phyloP scores from a whole-genome alignment of 208 protist genomes.

The Leishmania lainsoni region DNA sequence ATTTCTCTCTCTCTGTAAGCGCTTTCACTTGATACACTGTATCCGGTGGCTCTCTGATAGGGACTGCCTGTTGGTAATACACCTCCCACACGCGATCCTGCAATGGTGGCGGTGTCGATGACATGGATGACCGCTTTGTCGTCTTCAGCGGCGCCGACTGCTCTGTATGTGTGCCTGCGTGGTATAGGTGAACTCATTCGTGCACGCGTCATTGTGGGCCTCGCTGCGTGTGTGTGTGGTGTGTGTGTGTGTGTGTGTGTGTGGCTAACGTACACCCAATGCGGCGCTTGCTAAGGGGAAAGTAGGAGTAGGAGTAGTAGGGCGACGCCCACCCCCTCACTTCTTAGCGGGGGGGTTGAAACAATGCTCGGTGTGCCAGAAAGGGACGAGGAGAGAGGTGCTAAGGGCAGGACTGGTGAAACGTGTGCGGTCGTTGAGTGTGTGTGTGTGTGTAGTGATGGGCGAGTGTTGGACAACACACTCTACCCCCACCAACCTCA shows the following conservation, averaged over 20 bases:
- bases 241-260: neutral
- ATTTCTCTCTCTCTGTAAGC: neutral
- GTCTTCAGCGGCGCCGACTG: neutral
- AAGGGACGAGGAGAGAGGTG: neutral
- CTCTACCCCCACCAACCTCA: neutral
- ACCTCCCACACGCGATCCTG: neutral
- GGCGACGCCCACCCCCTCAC: neutral
- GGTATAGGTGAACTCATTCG: no score
- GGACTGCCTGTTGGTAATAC: neutral
- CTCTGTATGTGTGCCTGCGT: neutral
- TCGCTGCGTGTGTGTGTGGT: neutral
- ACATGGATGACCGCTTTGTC: neutral
- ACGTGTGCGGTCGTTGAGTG: constrained; percentile 2
- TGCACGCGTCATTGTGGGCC: no score
- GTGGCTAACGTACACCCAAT: neutral
- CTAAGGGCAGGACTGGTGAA: neutral
- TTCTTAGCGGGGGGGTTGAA: neutral
- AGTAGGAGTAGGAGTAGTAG: no score
- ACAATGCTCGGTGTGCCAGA: neutral
- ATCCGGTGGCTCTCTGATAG: neutral
- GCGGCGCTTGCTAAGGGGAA: neutral
- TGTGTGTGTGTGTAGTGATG: neutral
- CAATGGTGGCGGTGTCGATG: neutral
- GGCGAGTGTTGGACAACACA: neutral
- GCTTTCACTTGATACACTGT: neutral